A percentile compares a stretch with the other conserved stretches of the same genome.
Evolutionary conservation across 352 stramenopile species (phyloP).

Genomic region (Peronosclerospora sorghi): DNA sequence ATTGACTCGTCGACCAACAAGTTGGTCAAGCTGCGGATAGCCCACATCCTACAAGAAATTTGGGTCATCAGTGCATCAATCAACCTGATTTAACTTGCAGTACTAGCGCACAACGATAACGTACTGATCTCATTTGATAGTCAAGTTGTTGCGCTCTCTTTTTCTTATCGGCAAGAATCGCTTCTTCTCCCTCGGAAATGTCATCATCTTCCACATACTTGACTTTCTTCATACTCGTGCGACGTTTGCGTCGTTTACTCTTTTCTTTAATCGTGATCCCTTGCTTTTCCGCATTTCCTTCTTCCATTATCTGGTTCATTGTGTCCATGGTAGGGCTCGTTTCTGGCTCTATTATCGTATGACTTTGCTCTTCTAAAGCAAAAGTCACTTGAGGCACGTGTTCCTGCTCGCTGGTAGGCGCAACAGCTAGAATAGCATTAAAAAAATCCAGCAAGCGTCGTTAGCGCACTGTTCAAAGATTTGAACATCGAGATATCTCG

Average conservation of each 20-base stretch:
- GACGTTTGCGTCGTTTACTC: slow-evolving; percentile 27
- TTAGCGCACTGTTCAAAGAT: too few species aligned
- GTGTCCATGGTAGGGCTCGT: slow-evolving; percentile 1
- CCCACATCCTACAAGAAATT: slow-evolving; percentile 33
- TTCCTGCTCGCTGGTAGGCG: not conserved
- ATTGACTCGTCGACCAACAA: slow-evolving; percentile 77
- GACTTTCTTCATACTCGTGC: slow-evolving; percentile 35
- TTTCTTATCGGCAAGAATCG: slow-evolving; percentile 47
- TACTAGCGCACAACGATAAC: slow-evolving; percentile 1
- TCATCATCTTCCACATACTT: slow-evolving; percentile 73
- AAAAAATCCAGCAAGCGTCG: too few species aligned
- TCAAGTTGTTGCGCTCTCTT: slow-evolving; percentile 65
- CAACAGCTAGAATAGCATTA: not conserved
- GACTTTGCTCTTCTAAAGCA: not conserved
- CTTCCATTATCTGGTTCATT: not conserved
- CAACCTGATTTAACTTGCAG: not conserved
- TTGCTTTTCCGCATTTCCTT: slow-evolving; percentile 4
- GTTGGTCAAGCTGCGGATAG: slow-evolving; percentile 68
- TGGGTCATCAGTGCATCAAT: slow-evolving; percentile 2
- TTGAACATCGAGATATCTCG: too few species aligned
- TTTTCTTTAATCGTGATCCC: slow-evolving; percentile 7
- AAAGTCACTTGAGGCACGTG: not conserved
- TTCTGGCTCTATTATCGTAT: slow-evolving; percentile 2
- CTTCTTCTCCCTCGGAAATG: slow-evolving; percentile 54
- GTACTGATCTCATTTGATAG: slow-evolving; percentile 46